Evolutionary conservation across 495 filamentous ascomycete species (phyloP).

Genomic region (Penicillium argentinense): DNA sequence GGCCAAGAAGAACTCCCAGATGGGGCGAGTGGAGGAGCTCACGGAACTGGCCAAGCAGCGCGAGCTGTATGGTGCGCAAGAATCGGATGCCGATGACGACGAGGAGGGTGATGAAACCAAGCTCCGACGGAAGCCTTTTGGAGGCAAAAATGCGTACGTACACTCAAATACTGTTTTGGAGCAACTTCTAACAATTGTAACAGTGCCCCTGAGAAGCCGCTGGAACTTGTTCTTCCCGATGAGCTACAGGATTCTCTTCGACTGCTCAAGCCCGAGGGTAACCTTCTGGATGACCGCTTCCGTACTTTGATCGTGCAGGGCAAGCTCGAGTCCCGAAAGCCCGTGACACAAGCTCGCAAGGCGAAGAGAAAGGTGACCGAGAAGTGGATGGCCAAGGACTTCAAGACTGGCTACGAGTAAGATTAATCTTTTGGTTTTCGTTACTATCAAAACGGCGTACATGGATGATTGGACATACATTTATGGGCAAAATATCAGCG

Average conservation of each 20-base stretch:
- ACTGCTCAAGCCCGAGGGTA: constrained; percentile 89
- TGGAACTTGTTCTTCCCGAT: constrained; percentile 89
- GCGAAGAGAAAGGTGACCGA: constrained; percentile 76
- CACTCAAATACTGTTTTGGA: constrained; percentile 21
- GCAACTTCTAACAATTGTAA: constrained; percentile 23
- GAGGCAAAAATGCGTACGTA: constrained; percentile 62
- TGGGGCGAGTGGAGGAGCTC: constrained; percentile 62
- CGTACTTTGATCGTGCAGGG: constrained; percentile 83
- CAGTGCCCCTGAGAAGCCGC: constrained; percentile 70
- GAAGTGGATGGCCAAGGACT: constrained; percentile 98
- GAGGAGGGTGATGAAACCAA: constrained; percentile 53
- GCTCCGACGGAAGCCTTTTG: constrained; percentile 70
- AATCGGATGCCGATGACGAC: constrained; percentile 55
- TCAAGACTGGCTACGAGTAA: constrained; percentile 52
- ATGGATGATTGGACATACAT: constrained; percentile 32
- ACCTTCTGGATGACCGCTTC: constrained; percentile 87
- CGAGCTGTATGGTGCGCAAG: constrained; percentile 45
- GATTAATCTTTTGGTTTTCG: constrained; percentile 13
- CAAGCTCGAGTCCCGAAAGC: constrained; percentile 79
- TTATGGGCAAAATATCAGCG: constrained; percentile 13
- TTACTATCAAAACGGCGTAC: constrained; percentile 28
- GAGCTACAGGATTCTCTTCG: constrained; percentile 91
- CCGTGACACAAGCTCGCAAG: constrained; percentile 75
- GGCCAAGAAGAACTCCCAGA: constrained; percentile 68
- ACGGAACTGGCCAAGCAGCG: constrained; percentile 59